Evolutionary conservation across 176 grass and related monocot genomes (phyloP).

Genomic region (Alloteropsis semialata): DNA sequence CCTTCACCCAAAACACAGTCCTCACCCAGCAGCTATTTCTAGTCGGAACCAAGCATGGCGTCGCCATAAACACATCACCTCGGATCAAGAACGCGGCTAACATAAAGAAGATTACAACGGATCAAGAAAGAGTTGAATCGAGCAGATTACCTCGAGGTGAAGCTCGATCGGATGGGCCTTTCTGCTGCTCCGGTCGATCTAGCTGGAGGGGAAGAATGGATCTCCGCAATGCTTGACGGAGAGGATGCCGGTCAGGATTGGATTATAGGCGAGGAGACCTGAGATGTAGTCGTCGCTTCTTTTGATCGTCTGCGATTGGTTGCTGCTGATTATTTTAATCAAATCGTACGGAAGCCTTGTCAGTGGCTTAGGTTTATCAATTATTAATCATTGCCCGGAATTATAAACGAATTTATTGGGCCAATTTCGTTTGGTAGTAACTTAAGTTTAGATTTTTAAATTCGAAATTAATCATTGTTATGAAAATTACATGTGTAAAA

Average conservation of each 20-base stretch:
- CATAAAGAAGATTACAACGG: background rate
- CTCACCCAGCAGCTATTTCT: background rate
- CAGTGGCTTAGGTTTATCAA: background rate
- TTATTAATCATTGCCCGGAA: background rate
- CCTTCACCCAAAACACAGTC: background rate
- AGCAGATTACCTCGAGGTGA: conserved; percentile 10
- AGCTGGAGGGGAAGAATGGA: background rate
- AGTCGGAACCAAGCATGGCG: background rate
- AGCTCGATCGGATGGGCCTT: background rate
- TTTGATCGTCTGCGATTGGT: conserved; percentile 21
- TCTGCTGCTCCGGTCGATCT: background rate
- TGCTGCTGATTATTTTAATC: conserved; percentile 4
- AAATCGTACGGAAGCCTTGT: background rate
- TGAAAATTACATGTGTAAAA: too few species aligned
- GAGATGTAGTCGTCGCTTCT: conserved; percentile 4
- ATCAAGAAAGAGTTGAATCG: background rate
- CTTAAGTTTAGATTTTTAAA: too few species aligned
- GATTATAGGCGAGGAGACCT: background rate
- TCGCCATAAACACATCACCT: background rate
- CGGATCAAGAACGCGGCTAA: background rate
- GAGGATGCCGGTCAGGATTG: background rate
- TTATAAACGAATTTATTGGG: background rate
- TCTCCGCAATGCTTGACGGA: background rate
- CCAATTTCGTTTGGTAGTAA: too few species aligned
- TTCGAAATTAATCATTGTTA: too few species aligned